Evolutionary conservation across 139 green algal species (phyloP), one percentile per base, ranked within the genome.

Genomic region (Micractinium conductrix): DNA sequence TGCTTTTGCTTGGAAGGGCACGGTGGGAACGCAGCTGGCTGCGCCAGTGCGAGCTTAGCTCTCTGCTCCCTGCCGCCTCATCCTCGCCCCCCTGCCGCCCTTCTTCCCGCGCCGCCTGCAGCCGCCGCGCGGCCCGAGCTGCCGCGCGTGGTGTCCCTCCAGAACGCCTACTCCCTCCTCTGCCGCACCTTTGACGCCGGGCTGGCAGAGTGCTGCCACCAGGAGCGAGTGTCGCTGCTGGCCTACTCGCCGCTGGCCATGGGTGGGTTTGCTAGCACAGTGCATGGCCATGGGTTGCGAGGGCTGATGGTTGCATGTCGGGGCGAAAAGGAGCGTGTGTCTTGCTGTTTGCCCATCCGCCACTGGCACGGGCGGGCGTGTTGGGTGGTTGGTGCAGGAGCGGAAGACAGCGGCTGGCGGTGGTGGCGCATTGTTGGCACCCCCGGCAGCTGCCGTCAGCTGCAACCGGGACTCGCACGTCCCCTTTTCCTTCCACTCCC

Each of bases 191-290:
- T 96, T 89, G 94, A 97, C 70, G 73, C 53, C 30, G 89, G 90
- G 21, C 85, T 98, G 73, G 92, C 91, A 28, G 95, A 97, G 82
- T 91, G 87, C 44, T 98, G 95, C 84, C 88, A 93, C 75, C 19
- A 79, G 35, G 94, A 97, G 84, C 83, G 81, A 1, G 89, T 98
- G 35, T 63, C 69, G 4, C 81, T 98, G 58, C 80, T 98, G 80
- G 95, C 95, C 14, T 98, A 98, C 91, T 95, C 88, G 84, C 96
- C 96, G 0, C 86, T 98, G 44, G 96, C 96, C n/a, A 97, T 97
- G 94, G 76, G n/a, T n/a, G n/a, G n/a, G 48, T 58, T 58, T 58
- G 48, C 16, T 58, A 16, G 48, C 48, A n/a, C n/a, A n/a, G n/a
- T n/a, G n/a, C n/a, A n/a, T n/a, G n/a, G n/a, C n/a, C n/a, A n/a